Percentiles rank a stretch among this genome's conserved stretches.
Conservation (phyloP, 1,139 yeast genomes). For the Nakaseomyces sp. region DNA sequence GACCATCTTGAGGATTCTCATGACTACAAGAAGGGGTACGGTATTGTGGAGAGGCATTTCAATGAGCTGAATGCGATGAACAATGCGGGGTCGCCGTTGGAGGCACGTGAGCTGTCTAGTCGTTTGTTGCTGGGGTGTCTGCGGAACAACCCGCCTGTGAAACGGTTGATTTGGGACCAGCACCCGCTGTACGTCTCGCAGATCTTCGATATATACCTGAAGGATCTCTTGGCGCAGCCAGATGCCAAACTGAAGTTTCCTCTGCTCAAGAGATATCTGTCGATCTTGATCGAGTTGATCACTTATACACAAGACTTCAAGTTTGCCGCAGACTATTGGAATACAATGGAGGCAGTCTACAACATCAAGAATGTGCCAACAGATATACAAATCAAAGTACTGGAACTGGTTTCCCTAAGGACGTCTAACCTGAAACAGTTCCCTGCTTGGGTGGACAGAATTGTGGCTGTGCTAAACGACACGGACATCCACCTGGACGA, state of each 20-base stretch:
- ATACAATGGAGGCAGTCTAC: constrained; percentile 6
- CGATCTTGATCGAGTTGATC: constrained; percentile 21
- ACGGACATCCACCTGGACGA: constrained; percentile 29
- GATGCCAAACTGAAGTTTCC: constrained; percentile 7
- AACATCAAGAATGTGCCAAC: constrained; percentile 11
- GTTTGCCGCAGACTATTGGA: background rate
- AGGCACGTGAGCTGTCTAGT: constrained; percentile 39
- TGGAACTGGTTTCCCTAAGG: constrained; percentile 17
- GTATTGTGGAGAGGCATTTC: constrained; percentile 28
- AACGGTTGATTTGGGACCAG: constrained; percentile 25
- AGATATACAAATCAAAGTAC: constrained; percentile 20
- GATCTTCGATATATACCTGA: constrained; percentile 12
- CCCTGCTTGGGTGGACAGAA: constrained; percentile 24
- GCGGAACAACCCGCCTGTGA: constrained; percentile 67
- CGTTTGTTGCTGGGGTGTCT: constrained; percentile 50
- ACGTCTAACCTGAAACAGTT: constrained; percentile 7
- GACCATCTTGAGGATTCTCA: constrained; percentile 26
- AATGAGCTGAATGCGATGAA: constrained; percentile 15
- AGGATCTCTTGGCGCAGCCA: constrained; percentile 8
- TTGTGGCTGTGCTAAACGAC: constrained; percentile 21
- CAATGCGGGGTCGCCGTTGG: constrained; percentile 13
- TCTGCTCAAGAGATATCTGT: constrained; percentile 25
- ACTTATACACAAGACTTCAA: constrained; percentile 10
- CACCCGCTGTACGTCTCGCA: constrained; percentile 16
- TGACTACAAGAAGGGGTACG: constrained; percentile 30